Evolutionary conservation across 208 protist genomes (phyloP), one percentile per base, ranked within the genome.

Genomic region (Trypanosoma congolense): DNA sequence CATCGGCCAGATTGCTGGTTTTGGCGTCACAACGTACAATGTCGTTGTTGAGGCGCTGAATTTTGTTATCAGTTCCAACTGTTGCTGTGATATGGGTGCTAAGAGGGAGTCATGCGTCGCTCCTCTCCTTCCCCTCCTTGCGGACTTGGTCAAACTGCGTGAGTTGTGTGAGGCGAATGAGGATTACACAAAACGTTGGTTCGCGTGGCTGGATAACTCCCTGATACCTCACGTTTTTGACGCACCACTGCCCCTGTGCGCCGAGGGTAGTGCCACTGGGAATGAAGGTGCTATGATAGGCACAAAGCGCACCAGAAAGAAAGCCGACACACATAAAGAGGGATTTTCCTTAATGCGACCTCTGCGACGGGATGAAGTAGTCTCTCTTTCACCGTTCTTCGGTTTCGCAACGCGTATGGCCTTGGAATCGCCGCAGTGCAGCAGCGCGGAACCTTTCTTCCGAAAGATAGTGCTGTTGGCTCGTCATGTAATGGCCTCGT

Each of bases 201-300:
- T 93, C 45, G 28, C 56, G 18, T 83, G 73, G 52, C 59, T 93
- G 9, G 65, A 73, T 0, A 60, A 77, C 19, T 68, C 64, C n/a
- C 56, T 90, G 26, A 63, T 87, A 29, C 74, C 82, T 2, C 59
- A 83, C 10, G 79, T 66, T 18, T 90, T 89, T 55, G 85, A 92
- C 67, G 70, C 58, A 2, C 85, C 85, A 18, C 54, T 65, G 22
- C 63, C 88, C 30, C 81, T 77, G 44, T 59, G 51, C 77, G 69
- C 71, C 68, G 67, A 25, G 62, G 43, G 40, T 53, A 50, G 25
- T 16, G 54, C 10, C 26, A 41, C 22, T 53, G 42, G 43, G 21
- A n/a, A 26, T 48, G 54, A 31, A 18, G 36, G 19, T 21, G 12
- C 12, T 49, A 42, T 31, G 58, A 47, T 16, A 36, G 6, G 18